These are phyloP conservation scores for Lavandula angustifolia DNA, from an alignment of 257 asterid species.

Conservation along the genomic window DNA sequence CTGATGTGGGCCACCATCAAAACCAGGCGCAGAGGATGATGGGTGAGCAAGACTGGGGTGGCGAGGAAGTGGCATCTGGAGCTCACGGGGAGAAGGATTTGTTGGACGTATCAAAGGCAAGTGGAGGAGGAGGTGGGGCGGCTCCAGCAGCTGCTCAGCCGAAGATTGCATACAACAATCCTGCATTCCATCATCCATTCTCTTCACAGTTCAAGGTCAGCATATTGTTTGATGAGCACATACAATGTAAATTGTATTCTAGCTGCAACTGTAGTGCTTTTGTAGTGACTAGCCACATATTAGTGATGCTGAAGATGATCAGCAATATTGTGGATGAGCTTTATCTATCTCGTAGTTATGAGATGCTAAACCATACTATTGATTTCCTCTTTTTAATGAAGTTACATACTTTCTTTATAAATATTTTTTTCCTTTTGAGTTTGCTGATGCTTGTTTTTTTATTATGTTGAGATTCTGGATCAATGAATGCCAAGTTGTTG, in stretches of 20 bases:
- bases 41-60: conserved; percentile 80
- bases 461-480: conserved; percentile 1
- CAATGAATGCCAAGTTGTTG: conserved; percentile 17
- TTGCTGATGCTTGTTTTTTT: conserved; percentile 18
- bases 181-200: conserved; percentile 57
- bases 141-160: conserved; percentile 50
- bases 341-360: conserved; percentile 9
- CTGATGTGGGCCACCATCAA: conserved; percentile 56
- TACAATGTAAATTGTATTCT: conserved; percentile 34
- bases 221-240: conserved; percentile 57
- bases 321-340: conserved; percentile 25
- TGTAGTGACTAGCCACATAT: conserved; percentile 16
- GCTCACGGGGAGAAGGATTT: conserved; percentile 74
- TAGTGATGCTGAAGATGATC: conserved; percentile 30
- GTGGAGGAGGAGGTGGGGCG: conserved; percentile 45
- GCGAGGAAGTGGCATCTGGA: conserved; percentile 46
- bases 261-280: conserved; percentile 29
- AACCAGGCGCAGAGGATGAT: conserved; percentile 43
- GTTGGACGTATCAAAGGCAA: conserved; percentile 57
- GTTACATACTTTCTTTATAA: conserved; percentile 9
- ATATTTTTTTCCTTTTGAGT: conserved; percentile 5
- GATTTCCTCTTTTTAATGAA: conserved; percentile 20
- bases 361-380: conserved; percentile 19
- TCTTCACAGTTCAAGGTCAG: conserved; percentile 99
- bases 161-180: conserved; percentile 67